Conservation (phyloP, 352 stramenopile genomes). For the Globisporangium echinulatum region DNA sequence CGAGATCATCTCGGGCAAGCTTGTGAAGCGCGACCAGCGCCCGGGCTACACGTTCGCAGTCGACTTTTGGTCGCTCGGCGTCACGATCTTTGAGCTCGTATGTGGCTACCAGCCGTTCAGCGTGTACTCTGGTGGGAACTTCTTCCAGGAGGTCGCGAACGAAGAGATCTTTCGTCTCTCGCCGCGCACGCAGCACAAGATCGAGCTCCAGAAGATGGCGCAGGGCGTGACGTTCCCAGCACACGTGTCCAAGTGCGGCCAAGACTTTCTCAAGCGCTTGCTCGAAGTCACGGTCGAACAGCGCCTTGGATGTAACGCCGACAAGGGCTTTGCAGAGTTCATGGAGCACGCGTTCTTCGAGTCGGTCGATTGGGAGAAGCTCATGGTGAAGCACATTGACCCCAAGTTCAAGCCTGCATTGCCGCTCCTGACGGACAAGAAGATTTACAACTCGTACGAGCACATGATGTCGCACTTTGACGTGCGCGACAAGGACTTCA, state of each 20-base stretch:
- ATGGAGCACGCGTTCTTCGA: conserved; percentile 89
- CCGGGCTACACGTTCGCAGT: conserved; percentile 72
- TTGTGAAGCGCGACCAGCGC: conserved; percentile 71
- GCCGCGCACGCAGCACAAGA: conserved; percentile 68
- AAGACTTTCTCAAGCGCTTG: conserved; percentile 76
- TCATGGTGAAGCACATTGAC: conserved; percentile 87
- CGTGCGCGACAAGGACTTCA: conserved; percentile 79
- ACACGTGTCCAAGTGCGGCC: conserved; percentile 51
- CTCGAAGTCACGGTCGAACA: conserved; percentile 73
- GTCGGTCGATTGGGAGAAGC: conserved; percentile 75
- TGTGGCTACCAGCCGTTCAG: conserved; percentile 83
- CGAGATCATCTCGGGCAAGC: conserved; percentile 85
- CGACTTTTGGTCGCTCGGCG: conserved; percentile 78
- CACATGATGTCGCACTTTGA: conserved; percentile 88
- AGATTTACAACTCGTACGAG: conserved; percentile 82
- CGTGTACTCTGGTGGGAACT: conserved; percentile 59
- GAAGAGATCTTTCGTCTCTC: conserved; percentile 72
- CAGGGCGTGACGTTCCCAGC: conserved; percentile 56
- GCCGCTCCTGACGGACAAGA: conserved; percentile 63
- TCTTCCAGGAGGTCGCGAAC: conserved; percentile 74
- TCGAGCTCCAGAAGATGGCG: conserved; percentile 77
- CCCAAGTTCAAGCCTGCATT: conserved; percentile 70
- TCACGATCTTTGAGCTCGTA: conserved; percentile 87
- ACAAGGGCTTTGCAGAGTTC: conserved; percentile 81
- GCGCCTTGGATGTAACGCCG: conserved; percentile 60